Evolutionary conservation across 2,329 filamentous ascomycete genomes (phyloP).

Genomic region (Arthroderma sp.): DNA sequence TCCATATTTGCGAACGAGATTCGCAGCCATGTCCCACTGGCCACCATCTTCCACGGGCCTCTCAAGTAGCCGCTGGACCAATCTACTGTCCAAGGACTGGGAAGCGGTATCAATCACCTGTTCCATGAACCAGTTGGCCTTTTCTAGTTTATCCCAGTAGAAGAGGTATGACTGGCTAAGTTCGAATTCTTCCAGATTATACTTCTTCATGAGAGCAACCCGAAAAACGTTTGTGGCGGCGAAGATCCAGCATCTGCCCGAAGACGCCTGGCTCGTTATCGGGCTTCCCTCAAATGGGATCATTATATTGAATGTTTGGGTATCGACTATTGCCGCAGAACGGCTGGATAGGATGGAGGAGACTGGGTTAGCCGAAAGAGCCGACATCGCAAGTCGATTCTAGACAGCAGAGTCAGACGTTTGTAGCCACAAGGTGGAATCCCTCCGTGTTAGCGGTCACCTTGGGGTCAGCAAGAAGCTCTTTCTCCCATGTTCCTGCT

Average conservation of each 20-base stretch:
- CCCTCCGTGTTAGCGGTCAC: conserved; percentile 10
- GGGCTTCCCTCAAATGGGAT: conserved; percentile 72
- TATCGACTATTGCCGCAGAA: conserved; percentile 52
- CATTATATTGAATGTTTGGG: conserved; percentile 70
- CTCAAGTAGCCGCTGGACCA: conserved; percentile 58
- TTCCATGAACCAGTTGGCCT: conserved; percentile 80
- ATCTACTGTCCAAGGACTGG: conserved; percentile 57
- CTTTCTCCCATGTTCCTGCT: conserved; percentile 20
- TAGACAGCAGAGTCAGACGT: conserved; percentile 15
- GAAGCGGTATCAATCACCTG: conserved; percentile 63
- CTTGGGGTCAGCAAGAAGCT: conserved; percentile 20
- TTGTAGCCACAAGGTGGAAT: not conserved
- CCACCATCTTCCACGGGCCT: conserved; percentile 68
- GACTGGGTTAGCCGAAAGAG: conserved; percentile 56
- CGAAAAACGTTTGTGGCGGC: conserved; percentile 85
- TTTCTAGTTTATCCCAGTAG: conserved; percentile 91
- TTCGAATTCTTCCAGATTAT: conserved; percentile 66
- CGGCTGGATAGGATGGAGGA: conserved; percentile 54
- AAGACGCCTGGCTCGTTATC: conserved; percentile 71
- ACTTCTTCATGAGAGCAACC: conserved; percentile 73
- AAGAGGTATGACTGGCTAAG: conserved; percentile 81
- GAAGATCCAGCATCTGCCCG: conserved; percentile 84
- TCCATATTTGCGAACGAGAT: conserved; percentile 75
- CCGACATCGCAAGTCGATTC: conserved; percentile 63
- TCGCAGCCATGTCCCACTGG: conserved; percentile 87